These are phyloP conservation scores for Ophiocytium majus DNA, from an alignment of 352 stramenopile genomes.

Conservation along the genomic window DNA sequence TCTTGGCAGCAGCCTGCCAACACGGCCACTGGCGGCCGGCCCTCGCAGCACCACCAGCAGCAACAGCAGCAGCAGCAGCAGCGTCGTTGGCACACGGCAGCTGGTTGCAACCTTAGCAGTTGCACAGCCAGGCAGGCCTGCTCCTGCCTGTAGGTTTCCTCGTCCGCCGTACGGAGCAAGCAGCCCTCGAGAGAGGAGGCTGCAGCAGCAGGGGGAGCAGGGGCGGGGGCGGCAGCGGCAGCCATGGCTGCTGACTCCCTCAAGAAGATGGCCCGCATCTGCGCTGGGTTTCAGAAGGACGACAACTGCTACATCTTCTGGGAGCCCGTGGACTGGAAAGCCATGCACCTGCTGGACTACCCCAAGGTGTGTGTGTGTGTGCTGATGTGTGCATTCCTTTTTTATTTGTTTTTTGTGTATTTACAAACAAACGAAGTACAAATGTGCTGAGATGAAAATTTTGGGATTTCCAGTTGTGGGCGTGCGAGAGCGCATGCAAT, in stretches of 20 bases:
- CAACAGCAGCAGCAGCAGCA: background rate
- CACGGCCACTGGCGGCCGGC: no score
- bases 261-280: background rate
- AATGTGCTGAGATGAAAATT: no score
- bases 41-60: background rate
- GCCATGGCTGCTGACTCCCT: background rate
- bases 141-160: no score
- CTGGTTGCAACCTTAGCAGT: no score
- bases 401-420: background rate
- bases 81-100: no score
- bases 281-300: background rate
- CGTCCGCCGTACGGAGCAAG: no score
- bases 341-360: conserved; percentile 78
- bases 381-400: background rate
- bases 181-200: no score
- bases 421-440: no score
- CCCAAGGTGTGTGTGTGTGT: conserved; percentile 5
- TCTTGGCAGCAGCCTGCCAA: no score
- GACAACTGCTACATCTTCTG: conserved; percentile 62
- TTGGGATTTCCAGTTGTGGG: no score
- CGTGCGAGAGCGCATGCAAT: background rate
- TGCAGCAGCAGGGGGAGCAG: background rate
- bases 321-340: conserved; percentile 69
- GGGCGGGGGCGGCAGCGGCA: no score
- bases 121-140: no score